These are phyloP conservation scores for Pseudoperonospora humuli DNA, from an alignment of 352 stramenopile species.

Conservation along the genomic window DNA sequence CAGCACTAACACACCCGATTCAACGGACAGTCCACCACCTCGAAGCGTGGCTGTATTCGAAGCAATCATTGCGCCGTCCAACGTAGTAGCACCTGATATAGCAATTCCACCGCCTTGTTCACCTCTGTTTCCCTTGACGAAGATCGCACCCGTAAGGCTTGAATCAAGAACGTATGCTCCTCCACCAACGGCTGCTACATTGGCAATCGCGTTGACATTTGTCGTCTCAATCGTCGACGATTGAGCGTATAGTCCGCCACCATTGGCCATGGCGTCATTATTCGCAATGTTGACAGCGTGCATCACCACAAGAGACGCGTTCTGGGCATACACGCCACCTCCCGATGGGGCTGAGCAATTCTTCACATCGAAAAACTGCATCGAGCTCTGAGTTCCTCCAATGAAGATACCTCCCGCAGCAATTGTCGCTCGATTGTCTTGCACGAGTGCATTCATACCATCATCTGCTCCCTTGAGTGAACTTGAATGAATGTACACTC, in stretches of 20 bases:
- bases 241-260: constrained; percentile 20
- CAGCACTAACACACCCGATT: constrained; percentile 18
- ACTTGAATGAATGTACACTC: constrained; percentile 28
- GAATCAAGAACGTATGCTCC: constrained; percentile 21
- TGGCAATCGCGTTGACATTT: constrained; percentile 9
- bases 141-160: constrained; percentile 15
- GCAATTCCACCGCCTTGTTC: constrained; percentile 20
- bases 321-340: constrained; percentile 14
- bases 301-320: constrained; percentile 1
- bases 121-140: constrained; percentile 17
- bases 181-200: constrained; percentile 19
- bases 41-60: constrained; percentile 14
- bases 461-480: constrained; percentile 6
- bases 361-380: constrained; percentile 18
- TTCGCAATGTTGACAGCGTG: constrained; percentile 7
- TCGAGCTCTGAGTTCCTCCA: constrained; percentile 12
- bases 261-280: constrained; percentile 14
- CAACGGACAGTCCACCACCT: constrained; percentile 25
- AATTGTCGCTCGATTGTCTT: constrained; percentile 7
- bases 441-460: constrained; percentile 4
- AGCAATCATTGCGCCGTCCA: constrained; percentile 13
- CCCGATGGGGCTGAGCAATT: constrained; percentile 20
- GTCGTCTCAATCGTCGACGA: constrained; percentile 3
- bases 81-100: constrained; percentile 1
- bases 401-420: constrained; percentile 27